Conservation (phyloP, 768 basidiomycete species). For the Trametes cinnabarina region DNA sequence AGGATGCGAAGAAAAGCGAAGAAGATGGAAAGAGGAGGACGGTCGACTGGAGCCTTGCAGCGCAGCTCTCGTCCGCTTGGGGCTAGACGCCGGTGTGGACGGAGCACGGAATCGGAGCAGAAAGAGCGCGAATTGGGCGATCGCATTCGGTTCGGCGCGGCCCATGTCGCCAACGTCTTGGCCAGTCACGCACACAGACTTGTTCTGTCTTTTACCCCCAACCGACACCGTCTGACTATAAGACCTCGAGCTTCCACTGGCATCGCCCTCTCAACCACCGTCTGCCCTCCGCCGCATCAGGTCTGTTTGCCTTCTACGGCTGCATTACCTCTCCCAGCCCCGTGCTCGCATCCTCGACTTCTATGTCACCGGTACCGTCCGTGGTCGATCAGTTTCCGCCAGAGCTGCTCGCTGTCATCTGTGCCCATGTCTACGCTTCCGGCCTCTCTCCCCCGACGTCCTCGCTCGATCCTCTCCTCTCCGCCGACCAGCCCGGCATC, state of each 20-base stretch:
- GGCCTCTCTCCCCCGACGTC: constrained; percentile 52
- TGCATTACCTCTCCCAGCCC: too few species aligned
- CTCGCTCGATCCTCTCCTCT: constrained; percentile 71
- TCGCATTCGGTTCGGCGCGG: background rate
- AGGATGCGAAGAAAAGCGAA: constrained; percentile 6
- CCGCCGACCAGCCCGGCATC: constrained; percentile 35
- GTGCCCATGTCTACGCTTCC: constrained; percentile 65
- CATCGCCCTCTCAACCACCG: background rate
- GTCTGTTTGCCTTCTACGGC: too few species aligned
- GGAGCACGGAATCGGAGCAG: background rate
- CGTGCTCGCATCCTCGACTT: background rate
- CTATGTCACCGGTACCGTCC: constrained; percentile 16
- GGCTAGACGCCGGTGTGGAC: constrained; percentile 11
- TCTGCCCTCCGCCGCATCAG: too few species aligned
- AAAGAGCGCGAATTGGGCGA: background rate
- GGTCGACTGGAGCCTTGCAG: constrained; percentile 1
- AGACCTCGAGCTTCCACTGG: background rate
- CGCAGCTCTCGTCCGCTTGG: background rate
- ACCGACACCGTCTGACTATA: background rate
- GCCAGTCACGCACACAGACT: constrained; percentile 6
- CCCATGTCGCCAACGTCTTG: constrained; percentile 9
- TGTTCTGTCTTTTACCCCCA: background rate
- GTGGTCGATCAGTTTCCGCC: constrained; percentile 54
- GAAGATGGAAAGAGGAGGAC: constrained; percentile 11
- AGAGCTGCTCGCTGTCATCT: constrained; percentile 72